Evolutionary conservation across 495 filamentous ascomycete species (phyloP), one percentile per base, ranked within the genome.

Genomic region (Bacidia rubella): DNA sequence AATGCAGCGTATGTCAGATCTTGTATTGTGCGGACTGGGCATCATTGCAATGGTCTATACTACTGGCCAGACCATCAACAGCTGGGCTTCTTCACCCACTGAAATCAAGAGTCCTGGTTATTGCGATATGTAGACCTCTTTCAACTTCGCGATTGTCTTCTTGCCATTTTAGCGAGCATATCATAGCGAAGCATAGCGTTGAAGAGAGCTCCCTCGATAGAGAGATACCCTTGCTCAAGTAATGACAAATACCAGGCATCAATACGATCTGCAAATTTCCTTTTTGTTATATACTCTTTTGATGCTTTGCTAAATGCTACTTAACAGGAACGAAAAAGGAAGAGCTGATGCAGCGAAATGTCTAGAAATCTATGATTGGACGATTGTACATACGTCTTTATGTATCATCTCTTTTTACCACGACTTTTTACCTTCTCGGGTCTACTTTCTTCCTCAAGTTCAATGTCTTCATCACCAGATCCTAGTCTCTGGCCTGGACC

Each of bases 31-130:
- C 59, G 67, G 83, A 53, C 89, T 97, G 60, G 92, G 92, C 23
- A 73, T 86, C 49, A 66, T 85, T 20, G 85, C 85, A 51, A 97
- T 96, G 80, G 75, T 76, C 9, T 98, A 96, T 65, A 96, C 93
- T 0, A 97, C 90, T 1, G 67, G 73, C 9, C 67, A 96, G 57
- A 97, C 92, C 3, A 65, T 94, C 19, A 74, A 78, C 63, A 89
- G 83, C 65, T 98, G 92, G 92, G 75, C 83, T n/a, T 58, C 56
- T 1, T 60, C 59, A 19, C 47, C 47, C 22, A 19, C 47, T 4
- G 12, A 50, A 26, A 62, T 62, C 46, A 70, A 71, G 48, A 42
- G 62, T 49, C 78, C 77, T 1, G 77, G 78, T 39, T 81, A 83
- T 62, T 84, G 80, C 59, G 77, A 82, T 63, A 62, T 65, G 44